A percentile compares a stretch with the other conserved stretches of the same genome.
phyloP scores from a whole-genome alignment of 805 yeast genomes.

The Metschnikowia chrysomelidarum region DNA sequence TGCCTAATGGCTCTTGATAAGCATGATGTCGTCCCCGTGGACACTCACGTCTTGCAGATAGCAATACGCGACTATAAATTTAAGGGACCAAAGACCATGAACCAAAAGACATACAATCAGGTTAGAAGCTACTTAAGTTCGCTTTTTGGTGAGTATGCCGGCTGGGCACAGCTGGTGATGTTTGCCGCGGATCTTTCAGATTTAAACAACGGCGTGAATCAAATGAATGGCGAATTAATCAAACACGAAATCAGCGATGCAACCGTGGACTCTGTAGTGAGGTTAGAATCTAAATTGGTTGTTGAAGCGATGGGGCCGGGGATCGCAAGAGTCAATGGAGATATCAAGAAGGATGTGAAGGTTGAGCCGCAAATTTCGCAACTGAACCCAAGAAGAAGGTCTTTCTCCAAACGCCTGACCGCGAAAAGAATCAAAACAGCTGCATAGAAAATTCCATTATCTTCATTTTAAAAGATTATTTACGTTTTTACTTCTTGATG shows the following conservation, averaged over 20 bases:
- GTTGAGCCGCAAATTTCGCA: background rate
- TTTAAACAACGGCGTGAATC: slow-evolving; percentile 64
- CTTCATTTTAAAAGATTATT: background rate
- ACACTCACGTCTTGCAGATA: slow-evolving; percentile 90
- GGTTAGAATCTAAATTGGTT: background rate
- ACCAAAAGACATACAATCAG: slow-evolving; percentile 48
- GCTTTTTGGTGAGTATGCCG: slow-evolving; percentile 89
- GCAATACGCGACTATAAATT: slow-evolving; percentile 79
- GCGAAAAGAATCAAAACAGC: slow-evolving; percentile 11
- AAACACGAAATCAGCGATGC: slow-evolving; percentile 15
- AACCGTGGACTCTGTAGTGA: too few relatives aligned
- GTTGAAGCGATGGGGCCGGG: background rate
- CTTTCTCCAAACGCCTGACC: background rate
- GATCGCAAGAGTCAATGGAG: slow-evolving; percentile 2
- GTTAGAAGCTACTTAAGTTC: slow-evolving; percentile 59
- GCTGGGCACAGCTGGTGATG: slow-evolving; percentile 97
- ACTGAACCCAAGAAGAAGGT: background rate
- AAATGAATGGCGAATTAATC: slow-evolving; percentile 14
- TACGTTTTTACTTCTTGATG: slow-evolving; percentile 29
- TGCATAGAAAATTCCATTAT: slow-evolving; percentile 1
- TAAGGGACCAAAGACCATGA: slow-evolving; percentile 46
- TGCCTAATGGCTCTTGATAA: slow-evolving; percentile 87
- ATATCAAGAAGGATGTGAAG: background rate
- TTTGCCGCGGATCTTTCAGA: slow-evolving; percentile 82
- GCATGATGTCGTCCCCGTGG: slow-evolving; percentile 88